Evolutionary conservation across 2,329 filamentous ascomycete genomes (phyloP), one percentile per base, ranked within the genome.

Genomic region (Aspergillus thermomutatus): DNA sequence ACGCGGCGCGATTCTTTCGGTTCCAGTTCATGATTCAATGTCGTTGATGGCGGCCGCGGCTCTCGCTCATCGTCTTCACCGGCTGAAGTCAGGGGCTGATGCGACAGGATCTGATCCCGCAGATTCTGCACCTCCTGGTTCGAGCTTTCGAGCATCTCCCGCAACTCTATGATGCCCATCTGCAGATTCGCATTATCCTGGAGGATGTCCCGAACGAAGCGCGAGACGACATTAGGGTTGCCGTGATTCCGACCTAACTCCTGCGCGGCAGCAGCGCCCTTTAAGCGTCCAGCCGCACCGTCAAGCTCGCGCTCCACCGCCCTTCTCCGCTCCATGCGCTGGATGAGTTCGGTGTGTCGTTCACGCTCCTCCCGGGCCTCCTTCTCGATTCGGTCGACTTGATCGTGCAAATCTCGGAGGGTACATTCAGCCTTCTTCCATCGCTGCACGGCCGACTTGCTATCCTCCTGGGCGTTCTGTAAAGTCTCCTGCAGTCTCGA

Each of bases 131-230:
- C 94, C 75, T 99, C 93, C 66, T 96, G 90, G 68, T 97, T 96
- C 3, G 93, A 96, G 70, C 85, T 92, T 67, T 91, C 83, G 23
- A 99, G 81, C 86, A 99, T 87, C 70, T 96, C 92, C 19, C 92
- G 84, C 49, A 99, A 78, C 76, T 99, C 94, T 52, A 92, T 85
- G 58, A 97, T 95, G 17, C 92, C 92, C 60, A 94, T 83, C 72
- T 99, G 94, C 47, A 99, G 79, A 65, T 91, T 96, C 9, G 92
- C 91, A 69, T 99, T 99, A 72, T 99, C 94, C 67, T 96, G 88
- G 19, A 99, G 80, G 55, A 99, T 90, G 71, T 97, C 94, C 64
- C 92, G 91, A 55, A 99, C 94, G 66, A 99, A 97, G 69, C 95
- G 91, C 21, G 91, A 92, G n/a, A 97, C 91, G 40, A 96, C 91